Base-by-base conservation (phyloP, 2,329 filamentous ascomycete species). In the Aspergillus tamarii region DNA sequence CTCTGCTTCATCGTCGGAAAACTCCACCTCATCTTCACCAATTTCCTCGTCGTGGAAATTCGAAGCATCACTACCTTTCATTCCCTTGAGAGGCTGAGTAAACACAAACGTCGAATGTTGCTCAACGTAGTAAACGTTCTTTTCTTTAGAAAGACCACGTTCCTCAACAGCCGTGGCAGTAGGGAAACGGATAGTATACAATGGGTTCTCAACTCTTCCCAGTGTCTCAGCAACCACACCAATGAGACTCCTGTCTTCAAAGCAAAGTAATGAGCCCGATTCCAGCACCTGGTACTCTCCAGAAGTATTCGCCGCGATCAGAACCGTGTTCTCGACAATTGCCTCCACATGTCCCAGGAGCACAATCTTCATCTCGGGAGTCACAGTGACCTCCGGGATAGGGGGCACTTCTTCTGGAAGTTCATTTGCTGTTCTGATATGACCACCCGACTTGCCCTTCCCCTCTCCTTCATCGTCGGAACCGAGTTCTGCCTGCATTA, bases 1-100 rank as follows among this genome's bases (percentile, higher is more conserved):
- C 78, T 99, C 95, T 70, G 92, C 91, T 79, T 99, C 95, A 72
- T 99, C 95, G 70, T 99, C 95, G 0, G 94, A 97, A 76, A 98
- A 98, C 74, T 98, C 95, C 70, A 93, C 87, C 75, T 98, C 94
- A 43, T 96, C 92, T 36, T 91, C 90, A 19, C 82, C 88, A 9
- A 93, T 86, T 80, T 98, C 94, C 77, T 99, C 95, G 70, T 98
- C 95, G 77, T 97, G 91, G 60, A 97, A 85, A 75, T 98, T 98
- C 58, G 93, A 96, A 10, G 95, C 94, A 77, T 99, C 95, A 11
- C 93, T 95, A 64, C 93, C 93, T 80, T 96, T 98, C 72, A 91
- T 76, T 59, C 84, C 85, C 77, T 90, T 91, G 62, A 98, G 82
- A 8, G 90, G 88, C 75, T 95, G 87, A 0, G 94, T 97, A 74